Base-by-base conservation (phyloP, 192 early-diverging fungal genomes). In the Funneliformis mosseae region DNA sequence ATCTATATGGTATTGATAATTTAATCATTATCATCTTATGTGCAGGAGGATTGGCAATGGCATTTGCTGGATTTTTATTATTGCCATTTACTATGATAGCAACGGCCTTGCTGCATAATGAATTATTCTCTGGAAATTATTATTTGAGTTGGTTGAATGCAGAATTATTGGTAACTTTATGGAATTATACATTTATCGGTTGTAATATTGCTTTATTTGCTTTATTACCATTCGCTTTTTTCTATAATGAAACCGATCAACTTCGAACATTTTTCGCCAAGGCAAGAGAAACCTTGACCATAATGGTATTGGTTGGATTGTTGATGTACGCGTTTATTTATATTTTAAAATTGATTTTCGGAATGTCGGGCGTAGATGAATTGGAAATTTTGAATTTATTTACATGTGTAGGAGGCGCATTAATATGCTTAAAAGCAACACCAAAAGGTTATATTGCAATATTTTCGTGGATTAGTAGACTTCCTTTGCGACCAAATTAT, bases 211-310 rank as follows among this genome's bases (percentile, higher is more conserved):
- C 78, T n/a, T 60, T 79, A 21, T 79, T 79, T 79, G 78, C 7
- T 3, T 42, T 79, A 60, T 41, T 79, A 10, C 78, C 78, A 8
- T 79, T 79, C 39, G 78, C 78, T 12, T 79, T 50, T 59, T 79
- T 79, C 25, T 79, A 70, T n/a, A 79, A 50, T 41, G 78, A 79
- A 23, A 79, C 78, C 4, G 78, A 79, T 79, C 78, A 79, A 68
- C 48, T 43, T 38, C 50, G 27, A 60, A 79, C 64, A 3, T 70
- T 79, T 60, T 70, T 69, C 18, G 66, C 67, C 0, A 79, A 79
- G 39, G 78, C 78, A 16, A 69, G 67, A 50, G 78, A 79, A 23
- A 79, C 78, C 33, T 50, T 70, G 2, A 60, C 39, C 4, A 79
- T 70, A 39, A 79, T 79, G 78, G 1, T 39, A 11, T 43, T 79